Percentiles rank a stretch among this genome's conserved stretches.
Conservation (phyloP, 352 stramenopile genomes). For the Globisporangium carolinianum region DNA sequence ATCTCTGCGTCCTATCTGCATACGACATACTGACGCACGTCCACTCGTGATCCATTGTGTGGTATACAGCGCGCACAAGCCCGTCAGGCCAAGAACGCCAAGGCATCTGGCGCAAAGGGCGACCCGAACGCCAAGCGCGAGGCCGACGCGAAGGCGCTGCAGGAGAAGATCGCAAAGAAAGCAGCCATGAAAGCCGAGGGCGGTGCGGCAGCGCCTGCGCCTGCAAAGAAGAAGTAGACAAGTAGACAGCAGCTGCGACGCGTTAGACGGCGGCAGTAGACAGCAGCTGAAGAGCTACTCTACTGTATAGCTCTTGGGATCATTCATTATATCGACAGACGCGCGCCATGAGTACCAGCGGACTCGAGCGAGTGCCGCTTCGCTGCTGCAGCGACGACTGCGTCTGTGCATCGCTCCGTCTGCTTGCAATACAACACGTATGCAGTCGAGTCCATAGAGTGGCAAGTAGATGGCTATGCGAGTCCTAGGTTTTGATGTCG, state of each 20-base stretch:
- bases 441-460: too few relatives aligned
- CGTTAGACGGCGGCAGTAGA: too few relatives aligned
- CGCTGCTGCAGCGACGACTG: too few relatives aligned
- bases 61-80: conserved; percentile 55
- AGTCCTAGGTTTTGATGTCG: too few relatives aligned
- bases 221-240: conserved; percentile 30
- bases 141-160: conserved; percentile 67
- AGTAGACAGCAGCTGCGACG: too few relatives aligned
- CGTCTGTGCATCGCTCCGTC: background rate
- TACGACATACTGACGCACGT: background rate
- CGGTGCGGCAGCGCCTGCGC: conserved; percentile 15
- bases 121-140: conserved; percentile 59
- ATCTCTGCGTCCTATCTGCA: too few relatives aligned
- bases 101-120: conserved; percentile 25
- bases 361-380: too few relatives aligned
- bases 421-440: too few relatives aligned
- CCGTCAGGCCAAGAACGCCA: conserved; percentile 43
- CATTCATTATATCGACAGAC: conserved; percentile 6
- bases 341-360: too few relatives aligned
- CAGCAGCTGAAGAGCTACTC: too few relatives aligned
- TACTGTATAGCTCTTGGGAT: too few relatives aligned
- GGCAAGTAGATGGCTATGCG: too few relatives aligned
- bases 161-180: conserved; percentile 80
- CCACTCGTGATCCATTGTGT: background rate
- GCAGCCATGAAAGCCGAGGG: conserved; percentile 52